Conservation (phyloP, 371 early-diverging fungal genomes). For the Dichotomocladium elegans region DNA sequence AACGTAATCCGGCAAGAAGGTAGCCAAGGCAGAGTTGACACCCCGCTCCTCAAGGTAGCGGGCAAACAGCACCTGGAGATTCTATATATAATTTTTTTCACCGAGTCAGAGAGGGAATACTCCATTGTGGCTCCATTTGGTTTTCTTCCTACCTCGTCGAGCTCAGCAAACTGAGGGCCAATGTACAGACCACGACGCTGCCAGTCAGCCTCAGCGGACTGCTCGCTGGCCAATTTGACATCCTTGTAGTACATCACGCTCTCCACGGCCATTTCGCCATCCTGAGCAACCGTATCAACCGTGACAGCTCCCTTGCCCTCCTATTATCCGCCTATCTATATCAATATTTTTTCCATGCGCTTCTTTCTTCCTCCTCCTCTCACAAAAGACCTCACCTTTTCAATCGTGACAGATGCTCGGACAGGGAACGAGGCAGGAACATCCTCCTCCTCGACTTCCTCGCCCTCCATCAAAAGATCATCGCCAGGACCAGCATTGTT, state of each 20-base stretch:
- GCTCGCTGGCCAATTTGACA: constrained; percentile 60
- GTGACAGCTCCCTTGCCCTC: constrained; percentile 73
- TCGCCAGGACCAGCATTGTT: constrained; percentile 57
- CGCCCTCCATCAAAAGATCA: constrained; percentile 47
- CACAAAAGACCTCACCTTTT: constrained; percentile 46
- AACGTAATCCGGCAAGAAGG: constrained; percentile 84
- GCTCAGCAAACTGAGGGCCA: constrained; percentile 89
- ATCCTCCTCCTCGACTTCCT: constrained; percentile 59
- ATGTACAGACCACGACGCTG: constrained; percentile 83
- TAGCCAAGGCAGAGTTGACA: constrained; percentile 75
- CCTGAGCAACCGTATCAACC: constrained; percentile 76
- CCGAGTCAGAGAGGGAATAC: background rate
- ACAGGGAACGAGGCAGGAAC: constrained; percentile 66
- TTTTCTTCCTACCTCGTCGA: constrained; percentile 67
- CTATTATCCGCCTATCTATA: constrained; percentile 13
- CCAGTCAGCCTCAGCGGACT: constrained; percentile 89
- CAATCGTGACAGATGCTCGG: constrained; percentile 75
- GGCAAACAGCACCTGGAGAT: constrained; percentile 77
- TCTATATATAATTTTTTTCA: constrained; percentile 18
- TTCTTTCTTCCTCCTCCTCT: background rate
- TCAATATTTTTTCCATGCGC: constrained; percentile 14
- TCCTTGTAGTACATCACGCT: constrained; percentile 73
- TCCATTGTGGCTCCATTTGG: background rate
- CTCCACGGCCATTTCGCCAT: constrained; percentile 84
- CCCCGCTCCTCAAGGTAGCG: constrained; percentile 86